Evolutionary conservation across 1,284 basidiomycete genomes (phyloP).

Genomic region (Naganishia liquefaciens): DNA sequence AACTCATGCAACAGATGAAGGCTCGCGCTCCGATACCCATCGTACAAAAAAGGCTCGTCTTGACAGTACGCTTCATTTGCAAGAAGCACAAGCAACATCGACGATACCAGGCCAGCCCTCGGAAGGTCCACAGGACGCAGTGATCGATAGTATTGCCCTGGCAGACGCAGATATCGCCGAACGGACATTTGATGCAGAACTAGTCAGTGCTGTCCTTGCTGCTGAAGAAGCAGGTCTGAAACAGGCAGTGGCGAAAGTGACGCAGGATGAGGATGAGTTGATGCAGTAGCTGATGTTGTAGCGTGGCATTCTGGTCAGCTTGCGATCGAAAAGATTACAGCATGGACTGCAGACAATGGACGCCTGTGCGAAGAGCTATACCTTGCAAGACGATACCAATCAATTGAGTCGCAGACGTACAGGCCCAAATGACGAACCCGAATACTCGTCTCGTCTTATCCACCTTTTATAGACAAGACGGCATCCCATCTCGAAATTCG

Average conservation of each 20-base stretch:
- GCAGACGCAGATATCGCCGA: neutral
- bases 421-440: too few relatives aligned
- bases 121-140: neutral
- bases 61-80: conserved; percentile 9
- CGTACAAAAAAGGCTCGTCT: conserved; percentile 15
- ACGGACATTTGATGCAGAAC: neutral
- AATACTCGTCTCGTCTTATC: too few relatives aligned
- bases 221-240: conserved; percentile 11
- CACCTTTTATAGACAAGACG: too few relatives aligned
- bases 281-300: neutral
- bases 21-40: neutral
- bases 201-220: conserved; percentile 1
- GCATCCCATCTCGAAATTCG: too few relatives aligned
- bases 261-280: neutral
- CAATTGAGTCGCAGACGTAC: too few relatives aligned
- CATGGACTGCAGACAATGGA: too few relatives aligned
- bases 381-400: too few relatives aligned
- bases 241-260: neutral
- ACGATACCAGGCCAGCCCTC: too few relatives aligned
- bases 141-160: neutral
- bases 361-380: too few relatives aligned
- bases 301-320: too few relatives aligned
- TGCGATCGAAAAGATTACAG: too few relatives aligned
- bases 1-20: neutral
- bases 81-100: neutral